Conservation (phyloP, 208 protist genomes). For the Leishmania martiniquensis region DNA sequence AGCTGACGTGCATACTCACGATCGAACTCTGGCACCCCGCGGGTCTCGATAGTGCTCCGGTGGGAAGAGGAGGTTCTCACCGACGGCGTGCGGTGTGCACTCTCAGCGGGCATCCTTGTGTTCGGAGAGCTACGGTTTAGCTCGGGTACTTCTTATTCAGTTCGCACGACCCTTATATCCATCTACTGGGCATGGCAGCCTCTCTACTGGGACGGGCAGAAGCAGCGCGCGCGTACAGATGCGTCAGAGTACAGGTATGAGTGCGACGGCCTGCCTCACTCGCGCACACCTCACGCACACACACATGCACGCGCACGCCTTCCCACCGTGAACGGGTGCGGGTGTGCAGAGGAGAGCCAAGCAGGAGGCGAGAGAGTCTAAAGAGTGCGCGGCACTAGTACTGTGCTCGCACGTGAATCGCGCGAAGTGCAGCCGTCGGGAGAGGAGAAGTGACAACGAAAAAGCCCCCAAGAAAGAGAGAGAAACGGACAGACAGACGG, state of each 20-base stretch:
- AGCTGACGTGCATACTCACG: slow-evolving; percentile 55
- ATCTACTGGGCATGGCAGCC: background rate
- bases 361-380: background rate
- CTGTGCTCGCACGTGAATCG: background rate
- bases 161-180: background rate
- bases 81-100: slow-evolving; percentile 15
- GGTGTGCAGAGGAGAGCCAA: background rate
- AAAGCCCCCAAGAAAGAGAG: background rate
- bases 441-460: background rate
- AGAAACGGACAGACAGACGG: background rate
- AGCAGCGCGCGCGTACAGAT: background rate
- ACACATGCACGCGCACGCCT: background rate
- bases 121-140: background rate
- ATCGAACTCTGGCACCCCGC: slow-evolving; percentile 61
- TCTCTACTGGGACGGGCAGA: background rate
- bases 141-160: background rate
- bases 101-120: slow-evolving; percentile 3
- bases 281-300: too few species aligned
- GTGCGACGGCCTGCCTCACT: background rate
- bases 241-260: background rate
- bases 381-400: background rate
- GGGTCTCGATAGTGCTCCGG: slow-evolving; percentile 63
- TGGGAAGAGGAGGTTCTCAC: slow-evolving; percentile 55
- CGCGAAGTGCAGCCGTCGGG: background rate
- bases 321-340: background rate